A percentile compares a stretch with the other conserved stretches of the same genome.
These are phyloP conservation scores for Coemansia sp. DNA, from an alignment of 192 early-diverging fungal species.

Conservation along the genomic window DNA sequence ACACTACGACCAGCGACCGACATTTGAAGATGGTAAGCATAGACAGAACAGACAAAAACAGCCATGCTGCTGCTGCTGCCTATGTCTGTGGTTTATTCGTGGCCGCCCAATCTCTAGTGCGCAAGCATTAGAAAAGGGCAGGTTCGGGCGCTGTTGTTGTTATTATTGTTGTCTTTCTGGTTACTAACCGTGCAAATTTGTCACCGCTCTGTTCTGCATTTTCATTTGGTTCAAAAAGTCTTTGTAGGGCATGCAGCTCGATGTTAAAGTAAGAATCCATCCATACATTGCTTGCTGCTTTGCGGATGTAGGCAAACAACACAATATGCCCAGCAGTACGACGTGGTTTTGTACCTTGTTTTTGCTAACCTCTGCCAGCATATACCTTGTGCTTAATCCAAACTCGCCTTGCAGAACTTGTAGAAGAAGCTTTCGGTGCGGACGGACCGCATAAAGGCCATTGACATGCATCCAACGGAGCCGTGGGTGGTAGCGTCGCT, in stretches of 20 bases:
- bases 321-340: too few relatives aligned
- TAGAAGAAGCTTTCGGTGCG: constrained; percentile 62
- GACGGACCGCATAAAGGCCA: constrained; percentile 92
- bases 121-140: neutral
- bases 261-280: constrained; percentile 51
- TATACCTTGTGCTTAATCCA: neutral
- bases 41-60: neutral
- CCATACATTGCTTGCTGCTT: neutral
- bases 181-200: neutral
- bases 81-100: neutral
- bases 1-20: neutral
- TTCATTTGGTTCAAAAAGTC: neutral
- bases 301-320: too few relatives aligned
- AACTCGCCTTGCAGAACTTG: neutral
- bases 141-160: neutral
- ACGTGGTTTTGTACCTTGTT: neutral
- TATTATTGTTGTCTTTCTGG: neutral
- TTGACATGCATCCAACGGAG: constrained; percentile 99
- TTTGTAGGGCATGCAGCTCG: constrained; percentile 57
- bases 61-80: neutral
- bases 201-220: neutral
- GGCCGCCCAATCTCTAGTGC: neutral
- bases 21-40: neutral
- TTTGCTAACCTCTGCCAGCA: neutral
- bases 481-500: constrained; percentile 97